Base-by-base conservation (phyloP, 2,329 filamentous ascomycete genomes). In the Aspergillus pseudonomiae region DNA sequence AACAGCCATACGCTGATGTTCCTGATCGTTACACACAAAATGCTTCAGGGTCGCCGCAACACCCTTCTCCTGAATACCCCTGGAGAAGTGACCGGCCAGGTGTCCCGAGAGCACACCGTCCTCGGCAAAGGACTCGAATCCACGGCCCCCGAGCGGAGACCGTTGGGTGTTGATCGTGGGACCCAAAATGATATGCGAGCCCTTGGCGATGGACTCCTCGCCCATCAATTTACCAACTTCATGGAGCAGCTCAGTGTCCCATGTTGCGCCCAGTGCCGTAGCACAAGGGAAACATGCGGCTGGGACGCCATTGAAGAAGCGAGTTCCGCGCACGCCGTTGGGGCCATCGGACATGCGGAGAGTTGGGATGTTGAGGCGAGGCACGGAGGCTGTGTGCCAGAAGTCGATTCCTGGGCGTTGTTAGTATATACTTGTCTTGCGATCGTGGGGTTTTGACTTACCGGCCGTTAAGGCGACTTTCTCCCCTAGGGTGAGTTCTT, bases 61-160 rank as follows among this genome's bases (percentile, higher is more conserved):
- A 0, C 90, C 89, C 64, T 88, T 89, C 28, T 89, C 88, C 73
- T 95, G 92, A 60, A 91, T 81, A 9, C 90, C 91, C 55, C 86
- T 88, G 72, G 92, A 89, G 65, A 91, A 91, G 64, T 90, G 85
- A 0, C 89, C 86, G 14, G 90, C 89, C 64, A 93, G 80, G 66
- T 89, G 90, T 36, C 91, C 91, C 0, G 91, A 92, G 6, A 96
- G 83, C 11, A 89, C 85, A 0, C 92, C 92, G 68, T 95, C 92
- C 75, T 95, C 92, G 0, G 91, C 93, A 75, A 93, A 95, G 0
- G 91, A 93, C 77, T 96, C 92, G 69, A 95, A 96, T 67, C 93
- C 93, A 64, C 92, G 85, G 21, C 92, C 92, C n/a, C 92, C 92
- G 0, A 95, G 83, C 0, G 92, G 92, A 57, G 91, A 91, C 19